These are phyloP conservation scores for Paraconiothyrium brasiliense DNA, from an alignment of 2,329 filamentous ascomycete genomes.

Conservation along the genomic window DNA sequence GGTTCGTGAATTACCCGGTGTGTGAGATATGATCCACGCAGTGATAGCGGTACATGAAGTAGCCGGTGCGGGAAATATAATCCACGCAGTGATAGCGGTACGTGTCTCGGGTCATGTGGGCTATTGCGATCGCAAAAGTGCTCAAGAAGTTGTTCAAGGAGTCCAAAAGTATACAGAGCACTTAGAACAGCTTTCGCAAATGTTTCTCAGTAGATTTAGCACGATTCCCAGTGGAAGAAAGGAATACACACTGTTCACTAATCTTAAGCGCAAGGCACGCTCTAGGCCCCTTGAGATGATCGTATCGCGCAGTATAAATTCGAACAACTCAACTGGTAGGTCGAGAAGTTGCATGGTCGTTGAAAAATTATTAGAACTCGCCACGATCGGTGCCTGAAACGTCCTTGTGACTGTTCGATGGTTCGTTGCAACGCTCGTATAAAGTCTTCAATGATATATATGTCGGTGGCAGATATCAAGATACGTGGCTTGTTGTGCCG, in stretches of 20 bases:
- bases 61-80: background rate
- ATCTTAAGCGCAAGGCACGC: background rate
- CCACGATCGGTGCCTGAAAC: background rate
- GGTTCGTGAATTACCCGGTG: background rate
- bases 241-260: background rate
- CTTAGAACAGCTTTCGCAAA: background rate
- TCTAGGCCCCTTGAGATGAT: background rate
- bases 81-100: constrained; percentile 6
- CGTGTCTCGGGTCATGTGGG: background rate
- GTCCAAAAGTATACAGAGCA: constrained; percentile 1
- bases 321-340: background rate
- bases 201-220: background rate
- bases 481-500: background rate
- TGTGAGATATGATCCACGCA: constrained; percentile 1
- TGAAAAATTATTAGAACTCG: background rate
- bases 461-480: background rate
- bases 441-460: background rate
- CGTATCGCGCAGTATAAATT: background rate
- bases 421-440: background rate
- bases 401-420: background rate
- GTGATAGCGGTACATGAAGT: background rate
- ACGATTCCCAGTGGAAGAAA: background rate
- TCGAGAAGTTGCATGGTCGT: background rate
- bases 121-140: background rate
- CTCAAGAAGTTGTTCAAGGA: background rate